These are phyloP conservation scores for Asterella californica DNA, from an alignment of 225 moss, liverwort and hornwort species.

Conservation along the genomic window DNA sequence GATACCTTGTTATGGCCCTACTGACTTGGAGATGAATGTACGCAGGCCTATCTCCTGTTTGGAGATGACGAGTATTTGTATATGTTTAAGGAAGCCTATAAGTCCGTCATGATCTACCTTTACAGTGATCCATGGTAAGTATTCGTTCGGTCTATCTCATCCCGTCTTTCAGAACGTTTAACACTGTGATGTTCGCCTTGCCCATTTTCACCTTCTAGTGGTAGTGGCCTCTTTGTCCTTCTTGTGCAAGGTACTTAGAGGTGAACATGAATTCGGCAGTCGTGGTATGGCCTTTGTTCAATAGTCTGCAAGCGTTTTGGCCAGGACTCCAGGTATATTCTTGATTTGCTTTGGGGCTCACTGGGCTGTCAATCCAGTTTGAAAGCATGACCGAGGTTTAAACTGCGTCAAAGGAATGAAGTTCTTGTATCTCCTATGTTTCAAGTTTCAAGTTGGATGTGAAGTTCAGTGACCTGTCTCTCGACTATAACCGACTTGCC, in stretches of 20 bases:
- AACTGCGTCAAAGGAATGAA: neutral
- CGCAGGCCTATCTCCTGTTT: slow-evolving; percentile 79
- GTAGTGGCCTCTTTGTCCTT: neutral
- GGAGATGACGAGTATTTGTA: slow-evolving; percentile 87
- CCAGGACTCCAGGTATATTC: slow-evolving; percentile 80
- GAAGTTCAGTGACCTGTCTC: neutral
- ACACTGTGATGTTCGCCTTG: neutral
- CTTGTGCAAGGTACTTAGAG: slow-evolving; percentile 71
- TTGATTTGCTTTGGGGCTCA: neutral
- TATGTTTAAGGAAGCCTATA: slow-evolving; percentile 93
- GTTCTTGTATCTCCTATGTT: neutral
- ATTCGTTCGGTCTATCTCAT: neutral
- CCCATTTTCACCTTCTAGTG: neutral
- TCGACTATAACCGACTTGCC: neutral
- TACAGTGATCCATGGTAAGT: slow-evolving; percentile 80
- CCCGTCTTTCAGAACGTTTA: neutral
- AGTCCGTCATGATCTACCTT: slow-evolving; percentile 83
- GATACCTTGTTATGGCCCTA: neutral
- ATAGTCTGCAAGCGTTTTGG: slow-evolving; percentile 98
- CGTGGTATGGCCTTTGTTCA: slow-evolving; percentile 97
- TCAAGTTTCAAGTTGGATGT: neutral
- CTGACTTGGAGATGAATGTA: neutral
- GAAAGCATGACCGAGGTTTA: neutral
- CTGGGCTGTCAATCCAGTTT: neutral
- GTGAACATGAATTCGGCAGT: slow-evolving; percentile 98